Evolutionary conservation across 495 filamentous ascomycete genomes (phyloP).

Genomic region (Collariella sp.): DNA sequence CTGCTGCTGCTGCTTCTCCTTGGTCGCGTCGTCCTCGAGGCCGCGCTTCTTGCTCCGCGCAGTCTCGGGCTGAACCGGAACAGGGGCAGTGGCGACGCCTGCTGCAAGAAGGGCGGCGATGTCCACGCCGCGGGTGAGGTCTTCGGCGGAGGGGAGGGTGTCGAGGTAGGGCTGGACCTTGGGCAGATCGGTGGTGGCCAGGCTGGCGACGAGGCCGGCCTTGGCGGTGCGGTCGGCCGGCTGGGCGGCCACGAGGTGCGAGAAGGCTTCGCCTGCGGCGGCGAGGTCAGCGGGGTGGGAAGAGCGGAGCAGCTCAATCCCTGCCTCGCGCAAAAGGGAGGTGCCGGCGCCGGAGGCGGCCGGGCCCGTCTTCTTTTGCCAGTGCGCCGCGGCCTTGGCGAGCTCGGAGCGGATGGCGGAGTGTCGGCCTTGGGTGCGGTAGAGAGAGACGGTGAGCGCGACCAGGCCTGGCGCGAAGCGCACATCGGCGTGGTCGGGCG

Average conservation of each 20-base stretch:
- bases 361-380: slow-evolving; percentile 47
- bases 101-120: slow-evolving; percentile 60
- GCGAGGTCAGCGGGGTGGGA: slow-evolving; percentile 54
- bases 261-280: slow-evolving; percentile 67
- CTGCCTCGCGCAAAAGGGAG: slow-evolving; percentile 70
- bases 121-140: slow-evolving; percentile 59
- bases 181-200: slow-evolving; percentile 56
- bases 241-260: slow-evolving; percentile 52
- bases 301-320: slow-evolving; percentile 68
- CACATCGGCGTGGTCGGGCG: slow-evolving; percentile 49
- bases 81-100: slow-evolving; percentile 60
- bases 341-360: slow-evolving; percentile 30
- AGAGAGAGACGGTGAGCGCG: slow-evolving; percentile 73
- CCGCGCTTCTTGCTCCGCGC: slow-evolving; percentile 24
- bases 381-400: slow-evolving; percentile 73
- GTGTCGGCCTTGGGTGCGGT: slow-evolving; percentile 69
- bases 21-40: slow-evolving; percentile 44
- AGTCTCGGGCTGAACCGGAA: slow-evolving; percentile 18
- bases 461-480: slow-evolving; percentile 82
- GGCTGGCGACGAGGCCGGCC: slow-evolving; percentile 78
- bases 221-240: slow-evolving; percentile 55
- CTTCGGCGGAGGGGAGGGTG: slow-evolving; percentile 55
- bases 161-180: slow-evolving; percentile 53
- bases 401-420: slow-evolving; percentile 61
- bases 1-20: slow-evolving; percentile 42